Evolutionary conservation across 257 asterid species (phyloP).

Genomic region (Mitragyna speciosa): DNA sequence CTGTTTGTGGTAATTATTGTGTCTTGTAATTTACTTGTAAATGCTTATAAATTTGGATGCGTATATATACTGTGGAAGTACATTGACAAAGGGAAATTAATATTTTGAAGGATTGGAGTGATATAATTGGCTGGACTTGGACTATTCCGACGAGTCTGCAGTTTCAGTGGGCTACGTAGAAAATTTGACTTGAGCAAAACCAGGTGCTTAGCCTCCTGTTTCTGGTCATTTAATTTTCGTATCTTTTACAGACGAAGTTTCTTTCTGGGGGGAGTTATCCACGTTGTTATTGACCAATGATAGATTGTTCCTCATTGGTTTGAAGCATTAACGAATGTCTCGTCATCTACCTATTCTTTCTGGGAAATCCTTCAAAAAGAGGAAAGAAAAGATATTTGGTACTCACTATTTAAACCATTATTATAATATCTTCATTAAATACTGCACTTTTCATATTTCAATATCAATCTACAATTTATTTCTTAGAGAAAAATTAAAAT

Average conservation of each 20-base stretch:
- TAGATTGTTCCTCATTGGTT: neutral
- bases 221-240: neutral
- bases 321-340: neutral
- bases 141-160: neutral
- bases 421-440: too few species aligned
- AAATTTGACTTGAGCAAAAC: constrained; percentile 21
- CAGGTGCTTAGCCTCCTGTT: constrained; percentile 34
- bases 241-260: too few species aligned
- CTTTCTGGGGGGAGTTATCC: neutral
- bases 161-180: constrained; percentile 23
- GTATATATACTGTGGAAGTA: neutral
- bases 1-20: neutral
- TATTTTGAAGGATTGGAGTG: neutral
- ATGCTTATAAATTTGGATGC: neutral
- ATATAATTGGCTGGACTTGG: constrained; percentile 7
- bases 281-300: neutral
- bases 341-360: too few species aligned
- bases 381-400: too few species aligned
- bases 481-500: too few species aligned
- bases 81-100: neutral
- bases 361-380: too few species aligned
- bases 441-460: too few species aligned
- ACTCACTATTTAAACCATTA: too few species aligned
- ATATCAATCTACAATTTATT: too few species aligned
- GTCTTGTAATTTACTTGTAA: neutral